Evolutionary conservation across 2,329 filamentous ascomycete species (phyloP), one percentile per base, ranked within the genome.

Genomic region (Coleophoma crateriformis): DNA sequence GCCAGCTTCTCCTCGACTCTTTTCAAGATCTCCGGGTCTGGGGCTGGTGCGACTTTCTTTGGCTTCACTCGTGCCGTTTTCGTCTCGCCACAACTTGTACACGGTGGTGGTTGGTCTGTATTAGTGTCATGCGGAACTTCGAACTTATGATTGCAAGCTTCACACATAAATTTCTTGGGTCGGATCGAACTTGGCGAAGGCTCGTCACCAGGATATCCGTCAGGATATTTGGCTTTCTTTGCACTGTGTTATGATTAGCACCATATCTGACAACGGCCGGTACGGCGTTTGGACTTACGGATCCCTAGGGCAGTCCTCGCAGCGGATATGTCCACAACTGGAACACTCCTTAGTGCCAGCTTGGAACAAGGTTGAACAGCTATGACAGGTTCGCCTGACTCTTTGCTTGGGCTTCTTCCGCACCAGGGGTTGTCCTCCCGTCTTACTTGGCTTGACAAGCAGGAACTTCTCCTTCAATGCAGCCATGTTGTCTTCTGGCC

Each of bases 231-330:
- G 60, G 79, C 75, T 61, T 78, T 81, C 69, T 86, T 87, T 52
- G 82, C 72, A 45, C 81, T 85, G 59, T 20, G 12, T 43, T 14
- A 34, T 38, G 11, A 44, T 59, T 55, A 57, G 56, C n/a, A 43
- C 50, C 7, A 50, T 12, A 22, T 19, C 11, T 39, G 12, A 38
- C 13, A 6, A 15, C 33, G 17, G 33, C 32, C 27, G 11, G 14
- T 50, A 46, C 6, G 32, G 35, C 33, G 15, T 20, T 14, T 12
- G 20, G 40, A 82, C 86, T 66, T 79, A 90, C 77, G 89, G 89
- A 61, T 90, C 84, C 59, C 89, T 77, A 27, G 88, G 88, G 66
- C 90, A 95, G 63, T 85, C 85, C 37, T 82, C 88, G 72, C 90
- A 95, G 48, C 88, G 83, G 46, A 76, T 66, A 66, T 95, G 90